Evolutionary conservation across 768 basidiomycete genomes (phyloP).

Genomic region (Suillus decipiens): DNA sequence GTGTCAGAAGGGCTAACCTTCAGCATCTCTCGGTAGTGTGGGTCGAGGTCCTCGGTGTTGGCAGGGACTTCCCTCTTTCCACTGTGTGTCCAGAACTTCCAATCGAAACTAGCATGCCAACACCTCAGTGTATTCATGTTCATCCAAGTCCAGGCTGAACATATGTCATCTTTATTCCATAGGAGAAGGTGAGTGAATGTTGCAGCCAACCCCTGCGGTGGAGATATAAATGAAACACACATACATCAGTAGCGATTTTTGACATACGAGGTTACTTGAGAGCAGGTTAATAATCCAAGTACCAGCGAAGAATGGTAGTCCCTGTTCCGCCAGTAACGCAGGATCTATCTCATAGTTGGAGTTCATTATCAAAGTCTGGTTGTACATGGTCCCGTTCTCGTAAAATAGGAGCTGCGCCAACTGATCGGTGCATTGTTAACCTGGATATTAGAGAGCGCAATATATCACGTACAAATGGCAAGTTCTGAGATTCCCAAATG

Average conservation of each 20-base stretch:
- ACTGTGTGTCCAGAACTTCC: constrained; percentile 36
- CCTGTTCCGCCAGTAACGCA: constrained; percentile 46
- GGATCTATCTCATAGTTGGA: constrained; percentile 52
- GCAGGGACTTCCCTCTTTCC: constrained; percentile 29
- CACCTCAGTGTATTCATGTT: constrained; percentile 30
- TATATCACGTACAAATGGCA: constrained; percentile 49
- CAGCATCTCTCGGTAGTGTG: constrained; percentile 58
- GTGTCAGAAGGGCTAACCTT: constrained; percentile 32
- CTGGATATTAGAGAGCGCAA: constrained; percentile 13
- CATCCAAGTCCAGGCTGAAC: constrained; percentile 49
- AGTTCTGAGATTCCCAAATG: constrained; percentile 56
- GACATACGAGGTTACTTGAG: constrained; percentile 15
- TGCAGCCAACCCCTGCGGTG: constrained; percentile 45
- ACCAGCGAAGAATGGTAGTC: constrained; percentile 32
- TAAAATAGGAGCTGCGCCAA: constrained; percentile 45
- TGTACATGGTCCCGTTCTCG: constrained; percentile 51
- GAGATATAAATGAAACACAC: constrained; percentile 26
- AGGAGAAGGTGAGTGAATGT: constrained; percentile 53
- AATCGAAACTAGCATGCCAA: constrained; percentile 39
- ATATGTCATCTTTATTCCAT: constrained; percentile 55
- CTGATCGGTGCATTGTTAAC: neutral
- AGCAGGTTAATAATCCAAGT: constrained; percentile 26
- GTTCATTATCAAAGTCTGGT: constrained; percentile 56
- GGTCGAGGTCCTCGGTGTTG: constrained; percentile 46
- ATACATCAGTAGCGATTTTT: neutral